Evolutionary conservation across 129 eudicot species (phyloP).

Genomic region (Chrysanthemum lavandulifolium): DNA sequence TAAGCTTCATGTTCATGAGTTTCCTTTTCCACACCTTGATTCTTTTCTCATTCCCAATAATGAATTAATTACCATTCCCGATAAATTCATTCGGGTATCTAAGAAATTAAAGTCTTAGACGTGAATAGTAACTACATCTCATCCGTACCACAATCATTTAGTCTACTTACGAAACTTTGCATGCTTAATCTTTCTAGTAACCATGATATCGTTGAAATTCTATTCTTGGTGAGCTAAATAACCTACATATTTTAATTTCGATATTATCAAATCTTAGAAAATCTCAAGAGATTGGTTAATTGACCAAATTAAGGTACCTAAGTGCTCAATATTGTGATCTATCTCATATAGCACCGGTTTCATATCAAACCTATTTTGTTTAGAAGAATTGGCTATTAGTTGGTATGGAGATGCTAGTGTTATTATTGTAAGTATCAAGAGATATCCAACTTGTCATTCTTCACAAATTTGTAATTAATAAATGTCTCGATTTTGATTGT

Average conservation of each 20-base stretch:
- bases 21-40: neutral
- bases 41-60: neutral
- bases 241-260: constrained; percentile 16
- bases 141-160: constrained; percentile 17
- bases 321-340: neutral
- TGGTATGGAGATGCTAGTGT: neutral
- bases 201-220: neutral
- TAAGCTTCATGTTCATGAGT: constrained; percentile 6
- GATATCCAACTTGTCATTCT: neutral
- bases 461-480: neutral
- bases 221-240: constrained; percentile 7
- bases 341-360: neutral
- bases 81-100: constrained; percentile 7
- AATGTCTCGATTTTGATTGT: neutral
- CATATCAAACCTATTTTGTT: neutral
- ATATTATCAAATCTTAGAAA: neutral
- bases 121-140: neutral
- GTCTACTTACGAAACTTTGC: constrained; percentile 9
- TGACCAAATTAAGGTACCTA: constrained; percentile 12
- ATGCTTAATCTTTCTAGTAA: neutral
- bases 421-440: neutral
- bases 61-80: neutral
- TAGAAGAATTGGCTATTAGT: neutral
- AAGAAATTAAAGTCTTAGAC: constrained; percentile 21
- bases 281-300: constrained; percentile 5